Evolutionary conservation across 1,139 yeast genomes (phyloP), one percentile per base, ranked within the genome.

Genomic region (Debaryomycetaceae sp.): DNA sequence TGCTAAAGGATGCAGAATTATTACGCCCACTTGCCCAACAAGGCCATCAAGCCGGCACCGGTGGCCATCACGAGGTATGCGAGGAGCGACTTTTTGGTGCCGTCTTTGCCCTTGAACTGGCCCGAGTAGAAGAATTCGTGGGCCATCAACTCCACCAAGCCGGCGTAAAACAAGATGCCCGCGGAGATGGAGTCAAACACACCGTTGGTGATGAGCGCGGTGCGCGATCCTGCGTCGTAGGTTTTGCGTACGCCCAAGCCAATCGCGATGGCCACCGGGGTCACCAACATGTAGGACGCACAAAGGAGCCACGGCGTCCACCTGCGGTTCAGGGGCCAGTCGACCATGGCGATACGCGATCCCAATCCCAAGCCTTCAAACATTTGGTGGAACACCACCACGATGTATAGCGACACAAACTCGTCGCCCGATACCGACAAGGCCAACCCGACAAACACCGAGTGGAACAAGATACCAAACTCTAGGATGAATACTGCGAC

Each of bases 291-390:
- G 53, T 73, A 86, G 3, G 66, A 77, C 4, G 61, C 22, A 22
- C 75, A 76, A 38, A 77, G 55, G 1, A 66, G 27, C 73, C 78
- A 77, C 13, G 87, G 86, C 16, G 76, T 63, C 39, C 42, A 53
- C 32, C 51, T 43, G 45, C 54, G 52, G 6, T 51, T 36, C 16
- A 53, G 49, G 18, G 82, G 79, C 86, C 90, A 82, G 22, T 67
- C 59, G 4, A 82, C 73, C 15, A 71, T 66, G 1, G 95, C 85
- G 33, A 86, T 66, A 51, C 96, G 71, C 5, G 94, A 72, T 30
- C 96, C 96, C 43, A 86, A 65, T 43, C 95, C 96, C 32, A 86
- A 64, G 32, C 96, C 96, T 62, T 86, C 96, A 51, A 86, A 86
- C 59, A 80, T 68, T 57, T 86, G 96, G 56, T 86, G 96, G 70